Conservation (phyloP, 2,329 filamentous ascomycete species). For the Pleurostoma richardsiae region DNA sequence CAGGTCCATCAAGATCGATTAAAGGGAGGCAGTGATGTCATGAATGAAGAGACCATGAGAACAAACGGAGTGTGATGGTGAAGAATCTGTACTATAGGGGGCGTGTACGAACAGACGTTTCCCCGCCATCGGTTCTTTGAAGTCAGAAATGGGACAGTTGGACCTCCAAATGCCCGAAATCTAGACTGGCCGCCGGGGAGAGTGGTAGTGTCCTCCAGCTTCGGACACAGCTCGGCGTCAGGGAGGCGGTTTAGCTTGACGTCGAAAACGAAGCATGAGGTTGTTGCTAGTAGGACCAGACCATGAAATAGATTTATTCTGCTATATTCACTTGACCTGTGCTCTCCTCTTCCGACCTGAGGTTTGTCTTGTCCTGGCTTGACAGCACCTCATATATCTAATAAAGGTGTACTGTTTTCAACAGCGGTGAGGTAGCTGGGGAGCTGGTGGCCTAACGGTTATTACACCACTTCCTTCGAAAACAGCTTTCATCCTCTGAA, state of each 20-base stretch:
- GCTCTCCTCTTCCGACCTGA: background rate
- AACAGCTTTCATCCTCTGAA: too few species aligned
- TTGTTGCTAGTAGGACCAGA: too few species aligned
- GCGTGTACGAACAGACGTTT: background rate
- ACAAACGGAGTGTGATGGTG: background rate
- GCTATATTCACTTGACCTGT: too few species aligned
- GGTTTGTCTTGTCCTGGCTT: background rate
- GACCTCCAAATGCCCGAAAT: background rate
- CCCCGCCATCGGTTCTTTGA: background rate
- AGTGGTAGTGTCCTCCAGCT: background rate
- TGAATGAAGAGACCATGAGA: background rate
- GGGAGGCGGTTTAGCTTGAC: background rate
- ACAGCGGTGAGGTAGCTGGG: background rate
- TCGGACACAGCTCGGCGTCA: background rate
- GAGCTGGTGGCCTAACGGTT: too few species aligned
- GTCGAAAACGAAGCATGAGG: too few species aligned
- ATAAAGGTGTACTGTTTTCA: background rate
- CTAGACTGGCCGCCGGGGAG: background rate
- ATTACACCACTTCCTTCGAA: too few species aligned
- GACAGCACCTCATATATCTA: background rate
- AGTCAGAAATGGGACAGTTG: too few species aligned
- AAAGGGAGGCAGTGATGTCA: slow-evolving; percentile 12
- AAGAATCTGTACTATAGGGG: background rate
- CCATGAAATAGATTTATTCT: too few species aligned
- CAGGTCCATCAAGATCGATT: slow-evolving; percentile 97